Evolutionary conservation across 1,284 basidiomycete genomes (phyloP).

Genomic region (Crepidotus sp.): DNA sequence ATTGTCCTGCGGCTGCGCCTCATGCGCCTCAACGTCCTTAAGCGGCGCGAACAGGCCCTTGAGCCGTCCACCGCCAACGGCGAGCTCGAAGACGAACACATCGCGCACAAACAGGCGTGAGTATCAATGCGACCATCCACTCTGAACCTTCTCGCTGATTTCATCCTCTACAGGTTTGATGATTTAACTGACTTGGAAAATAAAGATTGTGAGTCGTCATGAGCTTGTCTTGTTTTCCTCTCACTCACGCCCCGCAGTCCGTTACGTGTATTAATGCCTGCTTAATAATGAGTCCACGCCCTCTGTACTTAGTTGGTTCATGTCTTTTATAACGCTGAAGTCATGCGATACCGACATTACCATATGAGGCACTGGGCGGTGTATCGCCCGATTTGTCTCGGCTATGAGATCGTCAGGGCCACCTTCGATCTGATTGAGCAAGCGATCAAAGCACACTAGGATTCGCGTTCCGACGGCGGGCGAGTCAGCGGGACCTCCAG

Average conservation of each 20-base stretch:
- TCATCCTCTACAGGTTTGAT: slow-evolving; percentile 26
- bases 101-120: slow-evolving; percentile 32
- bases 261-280: slow-evolving; percentile 31
- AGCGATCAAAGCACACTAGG: slow-evolving; percentile 2
- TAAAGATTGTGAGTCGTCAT: slow-evolving; percentile 34
- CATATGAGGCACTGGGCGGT: not conserved
- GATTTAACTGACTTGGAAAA: slow-evolving; percentile 43
- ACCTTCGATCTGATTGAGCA: not conserved
- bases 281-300: slow-evolving; percentile 4
- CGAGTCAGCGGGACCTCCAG: slow-evolving; percentile 16
- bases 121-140: not conserved
- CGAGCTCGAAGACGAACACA: slow-evolving; percentile 28
- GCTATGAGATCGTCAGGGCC: too few relatives aligned
- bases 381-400: slow-evolving; percentile 2
- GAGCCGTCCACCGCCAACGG: slow-evolving; percentile 22
- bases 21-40: slow-evolving; percentile 38
- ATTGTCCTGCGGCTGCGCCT: slow-evolving; percentile 35
- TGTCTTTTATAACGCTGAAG: not conserved
- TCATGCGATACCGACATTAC: not conserved
- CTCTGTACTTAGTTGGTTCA: slow-evolving; percentile 1
- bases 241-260: slow-evolving; percentile 24
- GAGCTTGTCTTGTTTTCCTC: not conserved
- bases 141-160: not conserved
- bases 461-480: slow-evolving; percentile 17
- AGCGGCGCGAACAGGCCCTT: slow-evolving; percentile 31